Conservation (phyloP, 2,329 filamentous ascomycete species). For the Arthrinium phaeospermum region DNA sequence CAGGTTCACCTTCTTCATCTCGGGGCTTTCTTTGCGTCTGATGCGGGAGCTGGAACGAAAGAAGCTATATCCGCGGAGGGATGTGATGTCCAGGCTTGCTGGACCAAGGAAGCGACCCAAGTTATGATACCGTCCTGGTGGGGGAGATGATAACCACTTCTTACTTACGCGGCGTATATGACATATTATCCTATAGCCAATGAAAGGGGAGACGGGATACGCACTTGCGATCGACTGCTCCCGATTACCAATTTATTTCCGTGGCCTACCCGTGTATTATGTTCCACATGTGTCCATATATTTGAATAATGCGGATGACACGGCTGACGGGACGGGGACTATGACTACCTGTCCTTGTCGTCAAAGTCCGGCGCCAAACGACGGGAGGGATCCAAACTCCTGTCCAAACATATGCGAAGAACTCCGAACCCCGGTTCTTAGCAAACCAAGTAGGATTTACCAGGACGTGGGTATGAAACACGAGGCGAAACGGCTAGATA, state of each 20-base stretch:
- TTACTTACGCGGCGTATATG: background rate
- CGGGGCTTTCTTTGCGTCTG: background rate
- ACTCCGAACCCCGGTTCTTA: background rate
- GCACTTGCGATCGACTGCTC: slow-evolving; percentile 8
- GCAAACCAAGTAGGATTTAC: background rate
- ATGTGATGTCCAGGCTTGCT: slow-evolving; percentile 1
- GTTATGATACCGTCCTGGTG: background rate
- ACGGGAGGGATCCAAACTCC: background rate
- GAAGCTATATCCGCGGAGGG: background rate
- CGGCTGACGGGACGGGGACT: background rate
- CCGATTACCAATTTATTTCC: background rate
- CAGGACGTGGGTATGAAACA: slow-evolving; percentile 15
- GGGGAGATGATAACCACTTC: background rate
- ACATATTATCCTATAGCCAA: background rate
- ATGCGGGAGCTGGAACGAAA: background rate
- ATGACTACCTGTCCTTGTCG: background rate
- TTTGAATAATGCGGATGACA: background rate
- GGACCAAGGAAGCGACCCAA: background rate
- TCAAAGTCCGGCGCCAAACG: background rate
- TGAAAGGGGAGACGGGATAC: background rate
- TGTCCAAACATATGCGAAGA: background rate
- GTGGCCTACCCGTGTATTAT: background rate
- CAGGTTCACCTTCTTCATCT: background rate
- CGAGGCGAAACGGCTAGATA: slow-evolving; percentile 1
- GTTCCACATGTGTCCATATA: background rate